Evolutionary conservation across 768 basidiomycete species (phyloP).

Genomic region (Boletus rubescentipes): DNA sequence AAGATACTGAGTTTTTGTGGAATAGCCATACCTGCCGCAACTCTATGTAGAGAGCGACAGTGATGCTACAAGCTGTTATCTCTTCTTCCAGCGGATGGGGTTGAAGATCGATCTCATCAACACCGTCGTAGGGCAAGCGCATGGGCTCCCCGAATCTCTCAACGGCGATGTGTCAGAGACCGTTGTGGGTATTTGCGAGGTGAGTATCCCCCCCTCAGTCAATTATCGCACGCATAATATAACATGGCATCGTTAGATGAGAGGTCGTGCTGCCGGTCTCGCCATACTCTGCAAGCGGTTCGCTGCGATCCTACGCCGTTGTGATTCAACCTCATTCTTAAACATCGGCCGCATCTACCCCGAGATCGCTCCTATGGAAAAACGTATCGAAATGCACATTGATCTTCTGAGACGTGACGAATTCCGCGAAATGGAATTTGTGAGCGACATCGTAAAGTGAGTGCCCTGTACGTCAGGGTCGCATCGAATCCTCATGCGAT

Average conservation of each 20-base stretch:
- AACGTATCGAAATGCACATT: slow-evolving; percentile 89
- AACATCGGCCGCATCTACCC: slow-evolving; percentile 78
- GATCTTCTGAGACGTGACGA: slow-evolving; percentile 82
- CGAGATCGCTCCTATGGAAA: slow-evolving; percentile 88
- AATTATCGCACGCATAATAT: neutral
- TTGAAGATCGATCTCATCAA: slow-evolving; percentile 88
- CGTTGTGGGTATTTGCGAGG: slow-evolving; percentile 95
- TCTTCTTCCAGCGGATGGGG: slow-evolving; percentile 90
- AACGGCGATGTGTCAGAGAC: slow-evolving; percentile 79
- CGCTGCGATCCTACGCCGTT: slow-evolving; percentile 75
- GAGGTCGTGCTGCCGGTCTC: slow-evolving; percentile 77
- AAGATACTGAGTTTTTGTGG: neutral
- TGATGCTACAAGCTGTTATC: slow-evolving; percentile 84
- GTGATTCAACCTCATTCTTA: slow-evolving; percentile 84
- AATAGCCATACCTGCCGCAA: slow-evolving; percentile 86
- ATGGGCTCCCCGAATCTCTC: slow-evolving; percentile 83
- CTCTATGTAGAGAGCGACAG: slow-evolving; percentile 86
- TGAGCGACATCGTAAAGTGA: slow-evolving; percentile 84
- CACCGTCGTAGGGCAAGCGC: slow-evolving; percentile 74
- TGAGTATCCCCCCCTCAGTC: slow-evolving; percentile 31
- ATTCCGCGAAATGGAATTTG: slow-evolving; percentile 92
- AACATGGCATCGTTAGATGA: slow-evolving; percentile 53
- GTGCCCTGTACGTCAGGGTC: slow-evolving; percentile 26
- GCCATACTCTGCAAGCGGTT: slow-evolving; percentile 89
- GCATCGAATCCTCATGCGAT: neutral